Conservation (phyloP, 2,329 filamentous ascomycete genomes). For the Clarireedia homoeocarpa region DNA sequence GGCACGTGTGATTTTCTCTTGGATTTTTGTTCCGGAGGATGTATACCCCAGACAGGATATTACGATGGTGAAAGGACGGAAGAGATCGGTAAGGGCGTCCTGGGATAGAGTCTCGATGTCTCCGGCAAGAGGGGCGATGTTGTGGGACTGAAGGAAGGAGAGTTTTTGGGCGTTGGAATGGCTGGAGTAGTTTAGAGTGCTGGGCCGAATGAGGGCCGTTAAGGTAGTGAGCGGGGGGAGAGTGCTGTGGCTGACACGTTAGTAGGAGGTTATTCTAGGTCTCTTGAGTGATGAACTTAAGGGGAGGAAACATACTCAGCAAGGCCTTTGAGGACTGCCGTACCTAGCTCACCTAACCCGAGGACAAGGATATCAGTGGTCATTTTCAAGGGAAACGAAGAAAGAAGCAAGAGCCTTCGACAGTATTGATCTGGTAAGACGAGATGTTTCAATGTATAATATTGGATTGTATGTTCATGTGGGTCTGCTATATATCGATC, state of each 20-base stretch:
- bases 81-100: slow-evolving; percentile 34
- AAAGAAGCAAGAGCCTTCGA: too few species aligned
- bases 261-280: neutral
- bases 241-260: slow-evolving; percentile 37
- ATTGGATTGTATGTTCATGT: too few species aligned
- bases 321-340: slow-evolving; percentile 39
- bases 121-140: slow-evolving; percentile 17
- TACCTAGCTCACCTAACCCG: slow-evolving; percentile 60
- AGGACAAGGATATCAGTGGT: slow-evolving; percentile 45
- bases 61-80: slow-evolving; percentile 43
- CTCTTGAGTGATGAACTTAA: neutral
- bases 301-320: neutral
- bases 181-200: slow-evolving; percentile 28
- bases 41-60: slow-evolving; percentile 56
- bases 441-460: too few species aligned
- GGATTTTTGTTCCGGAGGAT: slow-evolving; percentile 43
- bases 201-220: slow-evolving; percentile 42
- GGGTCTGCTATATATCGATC: too few species aligned
- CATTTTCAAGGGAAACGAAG: neutral
- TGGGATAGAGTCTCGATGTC: slow-evolving; percentile 30
- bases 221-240: slow-evolving; percentile 33
- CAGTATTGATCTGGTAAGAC: too few species aligned
- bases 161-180: slow-evolving; percentile 37
- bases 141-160: slow-evolving; percentile 21
- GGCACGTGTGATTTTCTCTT: slow-evolving; percentile 50